These are phyloP conservation scores for Pecoramyces ruminantium DNA, from an alignment of 192 early-diverging fungal genomes.

Conservation along the genomic window DNA sequence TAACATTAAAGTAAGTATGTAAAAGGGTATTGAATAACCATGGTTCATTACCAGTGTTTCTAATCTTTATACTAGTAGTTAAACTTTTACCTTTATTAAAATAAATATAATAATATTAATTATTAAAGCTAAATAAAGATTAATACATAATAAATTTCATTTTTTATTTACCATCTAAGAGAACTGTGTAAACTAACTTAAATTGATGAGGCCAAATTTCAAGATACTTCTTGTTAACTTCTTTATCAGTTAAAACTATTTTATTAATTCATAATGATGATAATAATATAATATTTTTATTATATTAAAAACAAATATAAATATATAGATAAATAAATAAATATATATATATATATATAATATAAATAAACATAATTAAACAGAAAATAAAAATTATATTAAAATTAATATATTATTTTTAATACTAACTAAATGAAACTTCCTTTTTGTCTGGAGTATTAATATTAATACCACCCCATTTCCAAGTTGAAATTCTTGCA, in stretches of 20 bases:
- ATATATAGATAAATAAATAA: too few relatives aligned
- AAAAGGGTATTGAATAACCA: constrained; percentile 83
- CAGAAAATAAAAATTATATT: too few relatives aligned
- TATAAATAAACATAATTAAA: neutral
- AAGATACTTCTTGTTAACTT: constrained; percentile 28
- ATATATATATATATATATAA: too few relatives aligned
- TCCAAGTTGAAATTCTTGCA: constrained; percentile 18
- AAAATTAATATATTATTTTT: too few relatives aligned
- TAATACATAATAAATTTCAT: too few relatives aligned
- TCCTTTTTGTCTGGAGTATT: constrained; percentile 25
- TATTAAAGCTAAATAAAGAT: too few relatives aligned
- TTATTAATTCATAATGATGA: too few relatives aligned
- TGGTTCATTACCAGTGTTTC: constrained; percentile 49
- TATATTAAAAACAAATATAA: too few relatives aligned
- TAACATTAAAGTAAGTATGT: constrained; percentile 74
- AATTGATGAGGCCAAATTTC: constrained; percentile 58
- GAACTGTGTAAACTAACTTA: constrained; percentile 62
- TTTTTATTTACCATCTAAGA: constrained; percentile 32
- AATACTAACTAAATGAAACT: constrained; percentile 22
- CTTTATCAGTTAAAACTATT: constrained; percentile 29
- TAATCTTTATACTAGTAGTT: constrained; percentile 46
- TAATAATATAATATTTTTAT: too few relatives aligned
- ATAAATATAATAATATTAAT: too few relatives aligned
- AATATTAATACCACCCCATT: constrained; percentile 19
- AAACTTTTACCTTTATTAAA: constrained; percentile 22